Conservation (phyloP, 106 monocot genomes). For the Apostasia shenzhenica region DNA sequence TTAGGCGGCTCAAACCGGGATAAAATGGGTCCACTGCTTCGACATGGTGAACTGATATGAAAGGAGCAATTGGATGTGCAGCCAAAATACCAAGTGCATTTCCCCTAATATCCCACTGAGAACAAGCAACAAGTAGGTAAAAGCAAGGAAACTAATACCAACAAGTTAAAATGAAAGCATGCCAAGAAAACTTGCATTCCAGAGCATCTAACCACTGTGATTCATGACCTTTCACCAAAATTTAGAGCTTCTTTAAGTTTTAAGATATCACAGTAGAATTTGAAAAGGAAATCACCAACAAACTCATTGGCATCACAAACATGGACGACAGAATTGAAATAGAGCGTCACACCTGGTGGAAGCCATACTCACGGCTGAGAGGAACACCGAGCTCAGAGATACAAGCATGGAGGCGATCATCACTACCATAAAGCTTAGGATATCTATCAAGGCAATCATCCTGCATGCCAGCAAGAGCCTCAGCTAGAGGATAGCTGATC, state of each 20-base stretch:
- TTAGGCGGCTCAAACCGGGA: conserved; percentile 61
- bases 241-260: background rate
- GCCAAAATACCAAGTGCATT: conserved; percentile 74
- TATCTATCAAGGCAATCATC: conserved; percentile 84
- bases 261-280: background rate
- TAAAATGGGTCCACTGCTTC: conserved; percentile 76
- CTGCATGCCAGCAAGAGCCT: conserved; percentile 48
- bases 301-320: no score
- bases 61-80: conserved; percentile 78
- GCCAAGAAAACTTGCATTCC: background rate
- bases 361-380: conserved; percentile 56
- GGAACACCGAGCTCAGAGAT: conserved; percentile 88
- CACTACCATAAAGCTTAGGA: conserved; percentile 82
- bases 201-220: background rate
- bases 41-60: conserved; percentile 82
- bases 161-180: background rate
- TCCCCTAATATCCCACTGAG: conserved; percentile 87
- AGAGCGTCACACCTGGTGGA: conserved; percentile 59
- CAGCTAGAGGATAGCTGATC: conserved; percentile 65
- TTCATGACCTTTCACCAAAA: background rate
- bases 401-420: conserved; percentile 88
- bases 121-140: conserved; percentile 1
- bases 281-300: background rate
- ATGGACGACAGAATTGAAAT: background rate
- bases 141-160: background rate